Conservation (phyloP, 1,284 basidiomycete species). For the Cryptococcus wingfieldii region DNA sequence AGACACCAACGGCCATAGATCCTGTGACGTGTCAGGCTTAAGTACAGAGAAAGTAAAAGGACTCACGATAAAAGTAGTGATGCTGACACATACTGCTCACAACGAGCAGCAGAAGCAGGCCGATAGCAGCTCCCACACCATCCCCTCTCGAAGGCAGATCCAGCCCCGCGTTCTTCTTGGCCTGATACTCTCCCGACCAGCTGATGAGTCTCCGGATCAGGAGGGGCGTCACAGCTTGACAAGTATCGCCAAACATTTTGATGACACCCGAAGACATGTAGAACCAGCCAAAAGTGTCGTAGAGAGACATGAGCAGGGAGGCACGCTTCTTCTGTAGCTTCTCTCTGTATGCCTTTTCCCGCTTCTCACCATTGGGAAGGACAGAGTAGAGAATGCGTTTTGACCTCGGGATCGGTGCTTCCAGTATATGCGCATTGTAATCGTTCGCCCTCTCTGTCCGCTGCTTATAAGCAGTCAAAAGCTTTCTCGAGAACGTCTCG, state of each 20-base stretch:
- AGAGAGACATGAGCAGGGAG: constrained; percentile 69
- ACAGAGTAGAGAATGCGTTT: constrained; percentile 30
- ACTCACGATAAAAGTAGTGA: constrained; percentile 59
- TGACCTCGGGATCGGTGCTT: constrained; percentile 33
- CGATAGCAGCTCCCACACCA: constrained; percentile 71
- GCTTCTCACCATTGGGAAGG: constrained; percentile 28
- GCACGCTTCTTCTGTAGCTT: constrained; percentile 62
- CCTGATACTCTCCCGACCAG: constrained; percentile 66
- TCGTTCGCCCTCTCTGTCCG: constrained; percentile 59
- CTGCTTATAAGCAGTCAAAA: constrained; percentile 63
- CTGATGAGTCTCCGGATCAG: constrained; percentile 75
- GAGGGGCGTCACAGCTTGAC: constrained; percentile 69
- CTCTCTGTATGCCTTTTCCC: constrained; percentile 36
- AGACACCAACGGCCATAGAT: constrained; percentile 67
- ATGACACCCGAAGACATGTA: constrained; percentile 76
- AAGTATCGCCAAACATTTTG: constrained; percentile 69
- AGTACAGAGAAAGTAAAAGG: constrained; percentile 4
- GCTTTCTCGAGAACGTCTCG: constrained; percentile 60
- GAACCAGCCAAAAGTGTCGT: constrained; percentile 73
- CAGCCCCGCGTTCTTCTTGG: constrained; percentile 48
- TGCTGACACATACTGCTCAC: constrained; percentile 65
- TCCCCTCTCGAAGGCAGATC: constrained; percentile 58
- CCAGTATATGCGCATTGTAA: constrained; percentile 64
- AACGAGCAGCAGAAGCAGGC: constrained; percentile 66
- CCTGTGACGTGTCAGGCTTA: constrained; percentile 37